These are phyloP conservation scores for Colletotrichum limetticola DNA, from an alignment of 2,329 filamentous ascomycete species.

Conservation along the genomic window DNA sequence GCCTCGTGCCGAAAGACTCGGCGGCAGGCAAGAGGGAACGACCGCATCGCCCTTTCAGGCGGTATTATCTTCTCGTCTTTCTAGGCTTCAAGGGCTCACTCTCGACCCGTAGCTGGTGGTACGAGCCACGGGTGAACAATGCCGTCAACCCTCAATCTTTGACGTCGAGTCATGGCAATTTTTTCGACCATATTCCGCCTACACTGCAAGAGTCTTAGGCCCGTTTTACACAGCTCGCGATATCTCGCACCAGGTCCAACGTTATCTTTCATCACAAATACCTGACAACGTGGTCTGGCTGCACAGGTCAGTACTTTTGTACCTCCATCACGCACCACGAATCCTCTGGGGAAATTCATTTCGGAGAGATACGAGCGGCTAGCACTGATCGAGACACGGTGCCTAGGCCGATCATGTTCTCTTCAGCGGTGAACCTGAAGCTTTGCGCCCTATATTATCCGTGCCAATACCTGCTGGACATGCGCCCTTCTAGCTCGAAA, in stretches of 20 bases:
- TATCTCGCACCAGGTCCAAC: too few relatives aligned
- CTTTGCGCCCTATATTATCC: not conserved
- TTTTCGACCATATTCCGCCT: not conserved
- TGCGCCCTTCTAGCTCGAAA: not conserved
- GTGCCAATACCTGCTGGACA: not conserved
- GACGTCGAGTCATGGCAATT: not conserved
- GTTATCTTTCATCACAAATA: too few relatives aligned
- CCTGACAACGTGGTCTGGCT: too few relatives aligned
- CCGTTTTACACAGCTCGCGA: too few relatives aligned
- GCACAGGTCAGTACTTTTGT: too few relatives aligned
- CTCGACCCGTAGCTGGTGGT: not conserved
- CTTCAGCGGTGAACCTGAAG: not conserved
- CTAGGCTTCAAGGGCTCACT: not conserved
- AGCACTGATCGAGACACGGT: not conserved
- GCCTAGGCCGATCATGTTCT: not conserved
- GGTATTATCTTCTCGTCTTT: not conserved
- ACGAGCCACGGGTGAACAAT: not conserved
- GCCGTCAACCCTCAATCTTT: not conserved
- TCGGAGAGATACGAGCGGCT: not conserved
- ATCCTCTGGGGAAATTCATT: not conserved
- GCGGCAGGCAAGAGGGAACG: not conserved
- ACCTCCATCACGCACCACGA: too few relatives aligned
- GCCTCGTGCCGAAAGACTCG: not conserved
- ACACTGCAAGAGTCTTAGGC: not conserved
- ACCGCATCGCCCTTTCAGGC: not conserved